phyloP scores from a whole-genome alignment of 257 asterid genomes.

The Solanum etuberosum region DNA sequence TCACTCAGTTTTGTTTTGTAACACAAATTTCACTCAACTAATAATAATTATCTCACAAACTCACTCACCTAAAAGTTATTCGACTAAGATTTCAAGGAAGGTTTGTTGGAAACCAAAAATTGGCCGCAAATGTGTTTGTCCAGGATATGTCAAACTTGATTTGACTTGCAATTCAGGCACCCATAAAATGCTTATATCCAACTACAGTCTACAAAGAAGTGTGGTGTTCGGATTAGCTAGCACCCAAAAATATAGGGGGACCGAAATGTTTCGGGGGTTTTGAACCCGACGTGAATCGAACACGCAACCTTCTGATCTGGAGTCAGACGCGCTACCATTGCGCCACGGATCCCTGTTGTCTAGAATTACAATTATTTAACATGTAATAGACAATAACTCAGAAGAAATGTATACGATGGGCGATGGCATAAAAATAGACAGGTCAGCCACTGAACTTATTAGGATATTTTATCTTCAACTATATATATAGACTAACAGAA shows the following conservation, averaged over 20 bases:
- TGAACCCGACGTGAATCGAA: constrained; percentile 91
- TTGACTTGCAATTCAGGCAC: not conserved
- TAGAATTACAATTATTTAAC: fast-evolving
- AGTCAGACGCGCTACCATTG: constrained; percentile 89
- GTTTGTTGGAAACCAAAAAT: not conserved
- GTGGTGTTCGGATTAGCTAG: too few relatives aligned
- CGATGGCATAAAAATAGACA: not conserved
- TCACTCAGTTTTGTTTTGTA: fast-evolving
- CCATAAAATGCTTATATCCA: not conserved
- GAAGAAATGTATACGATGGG: too few relatives aligned
- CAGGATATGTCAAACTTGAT: not conserved
- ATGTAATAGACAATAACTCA: fast-evolving
- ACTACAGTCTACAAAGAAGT: not conserved
- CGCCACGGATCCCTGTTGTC: constrained; percentile 13
- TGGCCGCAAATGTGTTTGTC: not conserved
- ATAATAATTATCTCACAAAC: too few relatives aligned
- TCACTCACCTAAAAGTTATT: too few relatives aligned
- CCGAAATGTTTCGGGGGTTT: fast-evolving
- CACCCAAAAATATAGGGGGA: too few relatives aligned
- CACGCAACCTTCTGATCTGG: constrained; percentile 99
- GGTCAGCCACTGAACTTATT: not conserved
- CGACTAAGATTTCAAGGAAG: too few relatives aligned
- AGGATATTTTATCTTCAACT: too few relatives aligned
- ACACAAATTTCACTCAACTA: not conserved
- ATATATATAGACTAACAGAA: not conserved